Evolutionary conservation across 371 early-diverging fungal genomes (phyloP).

Genomic region (Choanephora cucurbitarum): DNA sequence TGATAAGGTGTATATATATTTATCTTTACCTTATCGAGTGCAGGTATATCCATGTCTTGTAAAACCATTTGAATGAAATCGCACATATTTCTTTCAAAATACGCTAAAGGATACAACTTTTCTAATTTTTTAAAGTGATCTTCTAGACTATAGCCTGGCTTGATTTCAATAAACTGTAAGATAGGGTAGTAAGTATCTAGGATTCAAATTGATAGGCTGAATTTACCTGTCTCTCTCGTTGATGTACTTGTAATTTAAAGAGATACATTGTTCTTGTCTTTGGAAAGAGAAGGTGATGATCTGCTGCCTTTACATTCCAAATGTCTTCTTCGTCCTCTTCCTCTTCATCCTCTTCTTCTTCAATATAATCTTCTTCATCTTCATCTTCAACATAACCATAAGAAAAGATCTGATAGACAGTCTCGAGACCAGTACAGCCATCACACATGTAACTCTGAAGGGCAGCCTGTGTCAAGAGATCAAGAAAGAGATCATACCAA

Average conservation of each 20-base stretch:
- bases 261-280: slow-evolving; percentile 54
- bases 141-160: slow-evolving; percentile 36
- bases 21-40: slow-evolving; percentile 43
- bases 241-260: slow-evolving; percentile 47
- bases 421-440: slow-evolving; percentile 49
- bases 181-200: not conserved
- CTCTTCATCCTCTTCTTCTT: slow-evolving; percentile 21
- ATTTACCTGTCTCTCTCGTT: slow-evolving; percentile 51
- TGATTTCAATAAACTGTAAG: slow-evolving; percentile 40
- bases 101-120: slow-evolving; percentile 48
- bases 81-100: slow-evolving; percentile 49
- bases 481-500: slow-evolving; percentile 62
- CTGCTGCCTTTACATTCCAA: slow-evolving; percentile 49
- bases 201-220: not conserved
- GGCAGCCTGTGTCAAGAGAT: slow-evolving; percentile 62
- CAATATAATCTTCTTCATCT: slow-evolving; percentile 36
- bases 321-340: slow-evolving; percentile 33
- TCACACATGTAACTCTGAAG: slow-evolving; percentile 64
- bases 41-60: slow-evolving; percentile 43
- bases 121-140: slow-evolving; percentile 56
- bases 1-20: not conserved
- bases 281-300: slow-evolving; percentile 52
- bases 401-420: slow-evolving; percentile 58
- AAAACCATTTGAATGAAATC: slow-evolving; percentile 50
- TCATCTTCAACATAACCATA: slow-evolving; percentile 60